These are phyloP conservation scores for Echites panduratus DNA, from an alignment of 257 asterid genomes.

Conservation along the genomic window DNA sequence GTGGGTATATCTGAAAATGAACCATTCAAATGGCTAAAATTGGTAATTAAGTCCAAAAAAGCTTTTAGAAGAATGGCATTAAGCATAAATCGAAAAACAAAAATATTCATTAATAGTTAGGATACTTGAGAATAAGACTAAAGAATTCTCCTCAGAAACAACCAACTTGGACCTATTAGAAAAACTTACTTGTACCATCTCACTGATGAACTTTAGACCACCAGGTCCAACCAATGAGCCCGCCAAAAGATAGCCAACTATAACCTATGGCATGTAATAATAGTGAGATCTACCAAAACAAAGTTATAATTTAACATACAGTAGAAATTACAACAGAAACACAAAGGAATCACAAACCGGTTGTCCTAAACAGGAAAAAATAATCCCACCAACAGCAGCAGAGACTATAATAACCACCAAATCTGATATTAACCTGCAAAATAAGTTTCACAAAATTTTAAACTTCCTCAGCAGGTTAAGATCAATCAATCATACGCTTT, in stretches of 20 bases:
- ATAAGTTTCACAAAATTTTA: neutral
- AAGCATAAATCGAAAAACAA: neutral
- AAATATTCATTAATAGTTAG: neutral
- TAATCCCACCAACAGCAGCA: conserved; percentile 96
- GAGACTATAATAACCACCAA: conserved; percentile 96
- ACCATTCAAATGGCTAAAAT: no score
- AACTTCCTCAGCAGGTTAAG: conserved; percentile 1
- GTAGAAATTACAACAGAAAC: conserved; percentile 6
- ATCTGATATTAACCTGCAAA: conserved; percentile 87
- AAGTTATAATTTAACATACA: conserved; percentile 4
- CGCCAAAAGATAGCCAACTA: conserved; percentile 93
- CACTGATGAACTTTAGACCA: conserved; percentile 81
- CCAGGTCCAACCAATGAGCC: conserved; percentile 98
- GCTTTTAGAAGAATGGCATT: neutral
- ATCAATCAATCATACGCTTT: conserved; percentile 14
- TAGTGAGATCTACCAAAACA: conserved; percentile 9
- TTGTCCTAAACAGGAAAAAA: conserved; percentile 91
- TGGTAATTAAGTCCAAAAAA: no score
- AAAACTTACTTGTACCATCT: conserved; percentile 82
- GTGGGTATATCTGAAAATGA: no score
- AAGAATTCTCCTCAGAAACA: neutral
- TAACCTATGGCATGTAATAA: conserved; percentile 46
- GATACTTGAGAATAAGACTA: neutral
- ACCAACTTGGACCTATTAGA: neutral
- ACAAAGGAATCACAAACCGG: conserved; percentile 64